Percentiles rank a stretch among this genome's conserved stretches.
Conservation (phyloP, 768 basidiomycete species). For the Boletus pseudo-olivaceus region DNA sequence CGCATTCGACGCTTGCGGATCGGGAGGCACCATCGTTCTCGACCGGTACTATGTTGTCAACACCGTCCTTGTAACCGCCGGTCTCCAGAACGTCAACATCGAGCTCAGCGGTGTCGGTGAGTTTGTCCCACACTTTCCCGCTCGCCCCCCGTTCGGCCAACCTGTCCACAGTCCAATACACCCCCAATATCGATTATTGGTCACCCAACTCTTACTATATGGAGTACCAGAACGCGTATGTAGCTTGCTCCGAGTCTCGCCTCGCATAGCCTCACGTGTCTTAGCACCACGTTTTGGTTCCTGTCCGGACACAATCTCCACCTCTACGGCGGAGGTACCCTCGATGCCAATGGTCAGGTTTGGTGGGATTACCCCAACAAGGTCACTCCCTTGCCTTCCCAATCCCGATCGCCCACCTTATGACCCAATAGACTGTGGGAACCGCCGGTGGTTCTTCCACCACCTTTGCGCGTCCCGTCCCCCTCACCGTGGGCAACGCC, state of each 20-base stretch:
- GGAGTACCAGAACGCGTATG: constrained; percentile 43
- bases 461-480: constrained; percentile 42
- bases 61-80: constrained; percentile 36
- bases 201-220: constrained; percentile 37
- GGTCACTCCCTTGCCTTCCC: constrained; percentile 13
- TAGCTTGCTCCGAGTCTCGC: background rate
- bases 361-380: constrained; percentile 35
- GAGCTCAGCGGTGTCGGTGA: constrained; percentile 36
- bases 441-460: constrained; percentile 42
- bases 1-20: constrained; percentile 32
- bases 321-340: constrained; percentile 40
- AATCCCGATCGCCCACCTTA: background rate
- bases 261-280: background rate
- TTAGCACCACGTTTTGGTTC: constrained; percentile 40
- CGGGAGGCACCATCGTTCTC: constrained; percentile 29
- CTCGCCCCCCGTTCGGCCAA: too few relatives aligned
- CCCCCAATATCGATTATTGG: constrained; percentile 43
- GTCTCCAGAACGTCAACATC: too few relatives aligned
- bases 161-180: constrained; percentile 28
- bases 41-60: too few relatives aligned
- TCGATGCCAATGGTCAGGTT: constrained; percentile 47
- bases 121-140: too few relatives aligned
- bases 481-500: constrained; percentile 42
- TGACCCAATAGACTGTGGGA: constrained; percentile 29
- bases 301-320: constrained; percentile 35